A percentile compares a stretch with the other conserved stretches of the same genome.
Conservation (phyloP, 768 basidiomycete species). For the Boletus rex-veris region DNA sequence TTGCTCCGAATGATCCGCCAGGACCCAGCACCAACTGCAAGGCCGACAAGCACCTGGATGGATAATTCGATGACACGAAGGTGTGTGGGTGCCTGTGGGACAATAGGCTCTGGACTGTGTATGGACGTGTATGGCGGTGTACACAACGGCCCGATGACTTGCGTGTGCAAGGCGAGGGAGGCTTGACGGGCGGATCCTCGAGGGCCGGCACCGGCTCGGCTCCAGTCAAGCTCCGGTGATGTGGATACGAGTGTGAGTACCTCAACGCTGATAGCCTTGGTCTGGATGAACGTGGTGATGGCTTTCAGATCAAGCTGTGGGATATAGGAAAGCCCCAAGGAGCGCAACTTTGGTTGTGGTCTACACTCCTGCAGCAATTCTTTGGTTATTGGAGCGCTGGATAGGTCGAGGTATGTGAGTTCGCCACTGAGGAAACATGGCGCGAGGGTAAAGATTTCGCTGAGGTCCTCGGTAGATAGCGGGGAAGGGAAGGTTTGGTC, state of each 20-base stretch:
- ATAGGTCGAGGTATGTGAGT: slow-evolving; percentile 87
- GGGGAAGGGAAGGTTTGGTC: slow-evolving; percentile 81
- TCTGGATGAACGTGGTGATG: slow-evolving; percentile 64
- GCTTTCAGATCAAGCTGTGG: slow-evolving; percentile 60
- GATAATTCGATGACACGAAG: slow-evolving; percentile 88
- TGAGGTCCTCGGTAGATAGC: slow-evolving; percentile 62
- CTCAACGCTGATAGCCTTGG: slow-evolving; percentile 75
- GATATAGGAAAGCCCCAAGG: slow-evolving; percentile 88
- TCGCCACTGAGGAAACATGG: slow-evolving; percentile 76
- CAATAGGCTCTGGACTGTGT: slow-evolving; percentile 32
- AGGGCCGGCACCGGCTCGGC: slow-evolving; percentile 32
- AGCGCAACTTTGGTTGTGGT: slow-evolving; percentile 72
- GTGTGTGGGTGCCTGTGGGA: slow-evolving; percentile 52
- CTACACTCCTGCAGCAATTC: slow-evolving; percentile 51
- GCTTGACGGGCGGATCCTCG: slow-evolving; percentile 59
- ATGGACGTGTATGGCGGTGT: slow-evolving; percentile 73
- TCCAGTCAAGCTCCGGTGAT: slow-evolving; percentile 69
- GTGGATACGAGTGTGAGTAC: slow-evolving; percentile 78
- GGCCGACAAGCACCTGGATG: slow-evolving; percentile 59
- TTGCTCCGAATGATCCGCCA: slow-evolving; percentile 93
- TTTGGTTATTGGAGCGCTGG: slow-evolving; percentile 70
- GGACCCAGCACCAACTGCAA: slow-evolving; percentile 75
- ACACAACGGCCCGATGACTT: slow-evolving; percentile 77
- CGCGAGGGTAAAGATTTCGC: slow-evolving; percentile 62
- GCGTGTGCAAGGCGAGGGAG: slow-evolving; percentile 70